These are phyloP conservation scores for Amphirosellinia nigrospora DNA, from an alignment of 495 filamentous ascomycete genomes.

Conservation along the genomic window DNA sequence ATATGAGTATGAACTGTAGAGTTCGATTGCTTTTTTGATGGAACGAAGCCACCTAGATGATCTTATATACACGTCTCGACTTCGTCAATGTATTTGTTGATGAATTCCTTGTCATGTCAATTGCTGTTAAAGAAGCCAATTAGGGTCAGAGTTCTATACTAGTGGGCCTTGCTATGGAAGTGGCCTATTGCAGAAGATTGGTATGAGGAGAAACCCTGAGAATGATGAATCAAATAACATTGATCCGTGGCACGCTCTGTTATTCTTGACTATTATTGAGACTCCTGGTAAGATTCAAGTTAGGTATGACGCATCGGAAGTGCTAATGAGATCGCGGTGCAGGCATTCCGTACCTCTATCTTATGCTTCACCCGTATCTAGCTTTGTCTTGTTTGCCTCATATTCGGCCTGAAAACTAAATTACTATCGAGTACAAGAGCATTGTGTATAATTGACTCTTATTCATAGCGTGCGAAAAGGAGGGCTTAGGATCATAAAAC, in stretches of 20 bases:
- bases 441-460: not conserved
- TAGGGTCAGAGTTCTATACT: not conserved
- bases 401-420: not conserved
- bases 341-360: not conserved
- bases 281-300: not conserved
- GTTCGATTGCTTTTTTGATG: too few species aligned
- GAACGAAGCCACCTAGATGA: not conserved
- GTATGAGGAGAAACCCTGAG: not conserved
- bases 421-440: not conserved
- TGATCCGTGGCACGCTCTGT: too few species aligned
- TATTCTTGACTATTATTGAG: not conserved
- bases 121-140: constrained; percentile 16
- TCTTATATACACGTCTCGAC: not conserved
- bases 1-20: too few species aligned
- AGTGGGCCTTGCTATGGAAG: constrained; percentile 19
- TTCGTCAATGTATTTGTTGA: not conserved
- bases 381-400: not conserved
- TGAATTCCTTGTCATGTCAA: not conserved
- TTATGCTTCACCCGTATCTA: not conserved
- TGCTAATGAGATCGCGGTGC: not conserved
- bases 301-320: not conserved
- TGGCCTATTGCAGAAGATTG: too few species aligned
- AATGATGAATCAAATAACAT: not conserved
- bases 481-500: not conserved
- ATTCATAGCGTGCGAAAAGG: not conserved